Percentiles rank a stretch among this genome's conserved stretches.
These are phyloP conservation scores for Pestalotiopsis sp. DNA, from an alignment of 2,329 filamentous ascomycete species.

Conservation along the genomic window DNA sequence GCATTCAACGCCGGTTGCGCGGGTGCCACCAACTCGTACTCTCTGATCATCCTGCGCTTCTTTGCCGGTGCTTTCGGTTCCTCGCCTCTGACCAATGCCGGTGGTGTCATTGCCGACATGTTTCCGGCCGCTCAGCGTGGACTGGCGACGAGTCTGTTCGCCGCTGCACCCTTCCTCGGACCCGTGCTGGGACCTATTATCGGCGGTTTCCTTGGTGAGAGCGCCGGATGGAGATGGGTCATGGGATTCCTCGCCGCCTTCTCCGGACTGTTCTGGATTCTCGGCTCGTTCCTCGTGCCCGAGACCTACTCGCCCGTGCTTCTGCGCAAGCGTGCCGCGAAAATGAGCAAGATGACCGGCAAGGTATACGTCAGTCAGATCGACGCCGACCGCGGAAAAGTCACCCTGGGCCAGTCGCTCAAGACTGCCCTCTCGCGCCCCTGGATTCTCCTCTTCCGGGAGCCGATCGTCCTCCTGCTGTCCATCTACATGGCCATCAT, in stretches of 20 bases:
- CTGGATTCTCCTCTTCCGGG: constrained; percentile 69
- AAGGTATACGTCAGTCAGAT: constrained; percentile 58
- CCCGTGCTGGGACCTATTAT: constrained; percentile 66
- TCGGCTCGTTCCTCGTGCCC: constrained; percentile 52
- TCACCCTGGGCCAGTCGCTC: constrained; percentile 53
- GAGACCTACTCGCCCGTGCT: constrained; percentile 65
- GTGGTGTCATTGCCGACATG: constrained; percentile 63
- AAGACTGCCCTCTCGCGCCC: constrained; percentile 63
- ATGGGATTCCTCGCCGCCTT: constrained; percentile 67
- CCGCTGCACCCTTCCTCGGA: constrained; percentile 61
- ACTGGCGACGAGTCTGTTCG: constrained; percentile 64
- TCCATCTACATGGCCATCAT: constrained; percentile 68
- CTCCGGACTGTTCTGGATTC: constrained; percentile 62
- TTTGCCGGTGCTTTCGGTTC: constrained; percentile 61
- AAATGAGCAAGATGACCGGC: constrained; percentile 54
- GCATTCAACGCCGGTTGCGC: constrained; percentile 61
- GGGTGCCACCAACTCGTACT: constrained; percentile 53
- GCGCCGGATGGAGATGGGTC: constrained; percentile 71
- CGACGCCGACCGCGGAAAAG: constrained; percentile 44
- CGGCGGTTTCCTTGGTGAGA: constrained; percentile 67
- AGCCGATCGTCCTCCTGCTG: constrained; percentile 70
- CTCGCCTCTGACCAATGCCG: constrained; percentile 58
- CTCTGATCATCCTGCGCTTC: constrained; percentile 63
- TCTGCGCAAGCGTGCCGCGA: constrained; percentile 54
- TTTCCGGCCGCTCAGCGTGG: constrained; percentile 53